Evolutionary conservation across 768 basidiomycete species (phyloP).

Genomic region (Suillus hirtellus): DNA sequence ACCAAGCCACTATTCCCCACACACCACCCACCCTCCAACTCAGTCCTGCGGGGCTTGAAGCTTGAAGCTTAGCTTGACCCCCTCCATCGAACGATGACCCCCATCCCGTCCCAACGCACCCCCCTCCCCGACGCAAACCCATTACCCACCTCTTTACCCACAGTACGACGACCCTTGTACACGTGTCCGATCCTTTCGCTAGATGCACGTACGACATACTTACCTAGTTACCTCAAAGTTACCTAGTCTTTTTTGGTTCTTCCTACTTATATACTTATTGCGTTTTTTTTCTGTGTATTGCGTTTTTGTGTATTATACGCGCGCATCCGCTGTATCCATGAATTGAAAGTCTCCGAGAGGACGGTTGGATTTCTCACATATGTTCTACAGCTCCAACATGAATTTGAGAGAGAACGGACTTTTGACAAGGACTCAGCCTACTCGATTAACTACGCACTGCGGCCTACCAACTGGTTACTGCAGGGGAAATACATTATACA

Average conservation of each 20-base stretch:
- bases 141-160: slow-evolving; percentile 6
- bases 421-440: not conserved
- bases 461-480: not conserved
- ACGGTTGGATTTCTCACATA: not conserved
- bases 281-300: not conserved
- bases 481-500: not conserved
- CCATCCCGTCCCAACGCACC: not conserved
- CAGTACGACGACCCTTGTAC: not conserved
- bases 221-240: not conserved
- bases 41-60: not conserved
- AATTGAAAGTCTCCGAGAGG: not conserved
- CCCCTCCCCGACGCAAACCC: not conserved
- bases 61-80: not conserved
- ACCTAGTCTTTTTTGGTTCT: not conserved
- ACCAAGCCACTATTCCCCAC: not conserved
- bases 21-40: not conserved
- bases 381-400: not conserved
- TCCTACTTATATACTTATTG: not conserved
- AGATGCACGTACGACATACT: not conserved
- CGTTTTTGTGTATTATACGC: not conserved
- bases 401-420: not conserved
- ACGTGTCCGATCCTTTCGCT: not conserved
- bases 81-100: not conserved
- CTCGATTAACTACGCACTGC: not conserved
- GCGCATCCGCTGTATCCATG: not conserved